Conservation (phyloP, 2,329 filamentous ascomycete genomes). For the Immersiporthe knoxdaviesiana region DNA sequence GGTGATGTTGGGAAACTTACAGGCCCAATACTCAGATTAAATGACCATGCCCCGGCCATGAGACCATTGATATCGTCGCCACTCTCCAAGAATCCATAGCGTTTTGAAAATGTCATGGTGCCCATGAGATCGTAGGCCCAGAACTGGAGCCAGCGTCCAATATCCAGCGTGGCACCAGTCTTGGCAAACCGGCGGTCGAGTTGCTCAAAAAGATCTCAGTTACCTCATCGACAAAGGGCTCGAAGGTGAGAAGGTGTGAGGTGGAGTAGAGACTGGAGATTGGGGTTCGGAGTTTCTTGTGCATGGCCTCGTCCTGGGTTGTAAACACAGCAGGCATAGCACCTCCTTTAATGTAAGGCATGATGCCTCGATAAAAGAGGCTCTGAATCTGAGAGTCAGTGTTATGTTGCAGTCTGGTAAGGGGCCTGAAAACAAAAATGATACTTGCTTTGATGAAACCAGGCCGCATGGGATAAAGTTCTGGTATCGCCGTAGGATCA, state of each 20-base stretch:
- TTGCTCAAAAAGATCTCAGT: constrained; percentile 44
- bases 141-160: constrained; percentile 38
- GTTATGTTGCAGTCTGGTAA: too few species aligned
- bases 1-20: constrained; percentile 29
- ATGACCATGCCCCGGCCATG: constrained; percentile 33
- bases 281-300: constrained; percentile 10
- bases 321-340: constrained; percentile 29
- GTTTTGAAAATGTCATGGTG: constrained; percentile 37
- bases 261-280: constrained; percentile 17
- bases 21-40: constrained; percentile 33
- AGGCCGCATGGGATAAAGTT: constrained; percentile 31
- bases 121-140: constrained; percentile 41
- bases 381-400: constrained; percentile 20
- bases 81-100: constrained; percentile 37
- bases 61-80: constrained; percentile 37
- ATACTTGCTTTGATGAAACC: constrained; percentile 33
- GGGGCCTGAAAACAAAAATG: fast-evolving
- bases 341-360: constrained; percentile 32
- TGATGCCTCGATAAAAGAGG: constrained; percentile 36
- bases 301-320: constrained; percentile 18
- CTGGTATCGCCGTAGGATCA: constrained; percentile 39
- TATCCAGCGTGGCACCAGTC: constrained; percentile 7
- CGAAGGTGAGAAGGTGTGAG: constrained; percentile 7
- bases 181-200: constrained; percentile 27
- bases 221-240: constrained; percentile 13